phyloP scores from a whole-genome alignment of 352 stramenopile genomes.

The Phytophthora multivora region DNA sequence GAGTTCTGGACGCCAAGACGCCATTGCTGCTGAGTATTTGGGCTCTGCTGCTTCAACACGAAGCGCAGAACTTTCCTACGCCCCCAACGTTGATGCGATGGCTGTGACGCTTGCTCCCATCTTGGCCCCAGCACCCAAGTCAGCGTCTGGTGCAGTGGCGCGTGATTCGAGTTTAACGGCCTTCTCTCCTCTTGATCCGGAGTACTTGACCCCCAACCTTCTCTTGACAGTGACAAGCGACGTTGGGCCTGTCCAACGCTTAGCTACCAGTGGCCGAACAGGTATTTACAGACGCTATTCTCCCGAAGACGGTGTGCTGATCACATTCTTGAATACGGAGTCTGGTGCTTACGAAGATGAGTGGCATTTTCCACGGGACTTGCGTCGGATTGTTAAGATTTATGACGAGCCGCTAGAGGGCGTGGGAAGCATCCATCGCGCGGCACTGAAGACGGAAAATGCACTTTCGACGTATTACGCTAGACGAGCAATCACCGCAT shows the following conservation, averaged over 20 bases:
- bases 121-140: conserved; percentile 54
- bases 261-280: conserved; percentile 68
- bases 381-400: conserved; percentile 78
- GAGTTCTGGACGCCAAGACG: conserved; percentile 16
- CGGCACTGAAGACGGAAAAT: conserved; percentile 79
- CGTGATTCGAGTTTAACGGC: conserved; percentile 36
- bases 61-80: conserved; percentile 12
- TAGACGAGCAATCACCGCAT: conserved; percentile 50
- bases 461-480: conserved; percentile 86
- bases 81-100: conserved; percentile 72
- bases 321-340: conserved; percentile 88
- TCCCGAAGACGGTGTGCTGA: conserved; percentile 65
- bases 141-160: conserved; percentile 1
- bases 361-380: conserved; percentile 73
- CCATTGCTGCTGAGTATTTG: conserved; percentile 24
- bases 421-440: conserved; percentile 75
- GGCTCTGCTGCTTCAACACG: conserved; percentile 20
- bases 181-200: conserved; percentile 69
- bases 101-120: conserved; percentile 81
- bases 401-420: conserved; percentile 77
- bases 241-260: conserved; percentile 68
- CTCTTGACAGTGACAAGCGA: conserved; percentile 81
- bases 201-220: conserved; percentile 75
- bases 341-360: conserved; percentile 87
- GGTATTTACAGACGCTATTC: conserved; percentile 69